These are phyloP conservation scores for Alternaria tenuissima DNA, from an alignment of 2,329 filamentous ascomycete species.

Conservation along the genomic window DNA sequence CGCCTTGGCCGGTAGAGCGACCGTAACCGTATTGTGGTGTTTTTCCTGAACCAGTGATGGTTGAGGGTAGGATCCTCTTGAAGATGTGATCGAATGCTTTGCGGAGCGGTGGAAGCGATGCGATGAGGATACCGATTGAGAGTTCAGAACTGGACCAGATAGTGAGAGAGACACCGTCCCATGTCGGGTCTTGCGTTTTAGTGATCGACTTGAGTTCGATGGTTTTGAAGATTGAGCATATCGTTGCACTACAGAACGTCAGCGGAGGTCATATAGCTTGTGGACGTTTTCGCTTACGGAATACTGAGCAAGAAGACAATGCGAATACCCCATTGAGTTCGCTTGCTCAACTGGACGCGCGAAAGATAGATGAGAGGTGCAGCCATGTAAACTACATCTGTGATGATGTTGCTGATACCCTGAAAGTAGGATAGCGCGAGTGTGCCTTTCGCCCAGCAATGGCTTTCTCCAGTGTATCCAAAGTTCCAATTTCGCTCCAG, in stretches of 20 bases:
- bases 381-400: constrained; percentile 39
- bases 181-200: constrained; percentile 34
- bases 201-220: constrained; percentile 33
- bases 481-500: constrained; percentile 41
- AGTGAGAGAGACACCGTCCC: constrained; percentile 33
- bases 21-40: constrained; percentile 25
- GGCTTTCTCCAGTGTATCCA: constrained; percentile 17
- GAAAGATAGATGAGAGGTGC: constrained; percentile 41
- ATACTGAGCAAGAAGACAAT: constrained; percentile 41
- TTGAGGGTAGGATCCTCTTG: constrained; percentile 25
- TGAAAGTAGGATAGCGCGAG: constrained; percentile 36
- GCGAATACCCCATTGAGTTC: constrained; percentile 41
- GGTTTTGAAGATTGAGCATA: constrained; percentile 42
- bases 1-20: constrained; percentile 3
- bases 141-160: constrained; percentile 40
- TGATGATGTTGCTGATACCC: constrained; percentile 40
- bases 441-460: constrained; percentile 35
- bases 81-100: constrained; percentile 36
- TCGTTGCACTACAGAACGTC: constrained; percentile 29
- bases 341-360: constrained; percentile 30
- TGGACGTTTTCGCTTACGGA: constrained; percentile 26
- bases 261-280: background rate
- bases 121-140: constrained; percentile 32
- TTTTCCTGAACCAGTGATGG: constrained; percentile 14
- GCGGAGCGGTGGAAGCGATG: constrained; percentile 37